These are phyloP conservation scores for Phaeoacremonium minimum DNA, from an alignment of 2,329 filamentous ascomycete genomes.

Conservation along the genomic window DNA sequence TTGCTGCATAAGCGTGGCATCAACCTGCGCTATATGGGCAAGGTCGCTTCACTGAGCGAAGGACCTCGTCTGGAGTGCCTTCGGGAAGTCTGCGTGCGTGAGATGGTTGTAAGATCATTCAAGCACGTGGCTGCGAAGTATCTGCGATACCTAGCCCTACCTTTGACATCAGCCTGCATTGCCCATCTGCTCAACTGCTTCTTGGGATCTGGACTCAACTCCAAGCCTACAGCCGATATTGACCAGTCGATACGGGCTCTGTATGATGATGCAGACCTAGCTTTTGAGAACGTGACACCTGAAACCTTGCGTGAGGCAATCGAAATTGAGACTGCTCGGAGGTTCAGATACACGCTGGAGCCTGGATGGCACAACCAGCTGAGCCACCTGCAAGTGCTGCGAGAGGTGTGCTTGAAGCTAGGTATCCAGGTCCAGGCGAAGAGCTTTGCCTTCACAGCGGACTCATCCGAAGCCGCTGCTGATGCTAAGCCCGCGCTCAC, in stretches of 20 bases:
- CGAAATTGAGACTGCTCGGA: conserved; percentile 62
- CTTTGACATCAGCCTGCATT: conserved; percentile 74
- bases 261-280: conserved; percentile 77
- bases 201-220: conserved; percentile 71
- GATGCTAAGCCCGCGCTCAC: conserved; percentile 25
- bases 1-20: conserved; percentile 95
- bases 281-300: conserved; percentile 76
- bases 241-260: conserved; percentile 70
- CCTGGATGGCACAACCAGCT: conserved; percentile 63
- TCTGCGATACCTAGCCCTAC: conserved; percentile 72
- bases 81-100: conserved; percentile 73
- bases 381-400: conserved; percentile 77
- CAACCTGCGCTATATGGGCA: conserved; percentile 94
- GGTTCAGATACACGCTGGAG: conserved; percentile 74
- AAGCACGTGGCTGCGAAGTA: conserved; percentile 85
- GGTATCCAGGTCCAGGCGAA: conserved; percentile 84
- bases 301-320: conserved; percentile 66
- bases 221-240: conserved; percentile 72
- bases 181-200: conserved; percentile 93
- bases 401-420: conserved; percentile 83
- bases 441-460: conserved; percentile 62
- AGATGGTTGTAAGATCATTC: conserved; percentile 93
- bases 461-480: conserved; percentile 28
- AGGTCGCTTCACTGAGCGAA: conserved; percentile 66
- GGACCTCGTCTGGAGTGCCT: conserved; percentile 73